phyloP scores from a whole-genome alignment of 345 rosid genomes.

The Theobroma cacao region DNA sequence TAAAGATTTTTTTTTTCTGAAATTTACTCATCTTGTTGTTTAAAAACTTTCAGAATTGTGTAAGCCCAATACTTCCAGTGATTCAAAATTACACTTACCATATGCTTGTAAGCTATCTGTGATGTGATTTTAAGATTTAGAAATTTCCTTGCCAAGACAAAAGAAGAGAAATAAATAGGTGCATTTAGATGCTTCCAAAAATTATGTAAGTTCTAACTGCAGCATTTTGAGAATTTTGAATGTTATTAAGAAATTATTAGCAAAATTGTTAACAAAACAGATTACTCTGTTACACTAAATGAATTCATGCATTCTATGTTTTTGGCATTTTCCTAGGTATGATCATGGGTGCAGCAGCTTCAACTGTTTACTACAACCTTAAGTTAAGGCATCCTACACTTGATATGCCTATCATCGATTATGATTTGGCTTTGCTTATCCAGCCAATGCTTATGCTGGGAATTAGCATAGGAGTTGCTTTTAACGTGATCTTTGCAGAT shows the following conservation, averaged over 20 bases:
- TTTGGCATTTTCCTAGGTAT: constrained; percentile 49
- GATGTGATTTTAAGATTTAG: background rate
- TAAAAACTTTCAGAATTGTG: background rate
- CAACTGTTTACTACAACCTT: constrained; percentile 80
- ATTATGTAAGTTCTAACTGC: background rate
- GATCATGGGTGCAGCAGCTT: constrained; percentile 82
- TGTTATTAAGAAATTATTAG: background rate
- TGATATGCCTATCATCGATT: constrained; percentile 78
- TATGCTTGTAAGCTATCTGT: background rate
- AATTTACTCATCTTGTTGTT: background rate
- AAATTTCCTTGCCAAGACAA: background rate
- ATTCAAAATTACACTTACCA: background rate
- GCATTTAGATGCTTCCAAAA: background rate
- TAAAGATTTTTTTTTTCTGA: no score
- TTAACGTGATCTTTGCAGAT: constrained; percentile 73
- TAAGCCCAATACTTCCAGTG: background rate
- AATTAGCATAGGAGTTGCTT: constrained; percentile 73
- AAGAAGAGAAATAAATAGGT: background rate
- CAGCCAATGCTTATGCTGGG: constrained; percentile 93
- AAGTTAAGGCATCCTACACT: constrained; percentile 72
- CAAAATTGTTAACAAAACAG: background rate
- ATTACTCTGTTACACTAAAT: background rate
- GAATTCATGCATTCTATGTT: background rate
- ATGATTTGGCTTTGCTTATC: constrained; percentile 72
- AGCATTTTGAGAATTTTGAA: background rate